phyloP scores from a whole-genome alignment of 2,329 filamentous ascomycete genomes.

The Dendrostoma leiphaemia region DNA sequence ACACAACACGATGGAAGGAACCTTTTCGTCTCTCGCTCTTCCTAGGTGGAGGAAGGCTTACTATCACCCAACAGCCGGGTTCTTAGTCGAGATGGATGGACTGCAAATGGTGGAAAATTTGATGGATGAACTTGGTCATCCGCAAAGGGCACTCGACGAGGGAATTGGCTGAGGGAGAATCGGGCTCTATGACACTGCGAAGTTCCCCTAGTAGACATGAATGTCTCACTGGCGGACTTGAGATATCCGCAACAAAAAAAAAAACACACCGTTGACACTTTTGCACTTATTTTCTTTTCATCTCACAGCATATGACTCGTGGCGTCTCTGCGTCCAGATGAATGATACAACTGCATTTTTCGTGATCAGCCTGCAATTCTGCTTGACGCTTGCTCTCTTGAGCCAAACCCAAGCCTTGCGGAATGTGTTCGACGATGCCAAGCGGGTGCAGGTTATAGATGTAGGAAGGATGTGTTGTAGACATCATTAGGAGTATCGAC shows the following conservation, averaged over 20 bases:
- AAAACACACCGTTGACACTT: conserved; percentile 1
- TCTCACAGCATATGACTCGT: background rate
- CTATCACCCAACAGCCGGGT: conserved; percentile 14
- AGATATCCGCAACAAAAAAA: conserved; percentile 21
- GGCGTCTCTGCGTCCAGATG: too few relatives aligned
- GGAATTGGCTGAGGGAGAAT: conserved; percentile 17
- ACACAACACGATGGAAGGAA: conserved; percentile 16
- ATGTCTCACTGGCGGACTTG: conserved; percentile 19
- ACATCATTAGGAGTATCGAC: background rate
- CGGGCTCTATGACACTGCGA: conserved; percentile 15
- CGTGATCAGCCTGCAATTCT: too few relatives aligned
- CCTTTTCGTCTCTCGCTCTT: conserved; percentile 14
- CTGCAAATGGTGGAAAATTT: background rate
- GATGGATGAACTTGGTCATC: conserved; percentile 6
- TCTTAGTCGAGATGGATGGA: conserved; percentile 17
- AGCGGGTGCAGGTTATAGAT: background rate
- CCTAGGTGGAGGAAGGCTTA: conserved; percentile 18
- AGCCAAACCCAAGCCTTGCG: background rate
- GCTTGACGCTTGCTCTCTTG: too few relatives aligned
- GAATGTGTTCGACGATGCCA: too few relatives aligned
- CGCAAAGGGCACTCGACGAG: conserved; percentile 14
- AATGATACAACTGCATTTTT: too few relatives aligned
- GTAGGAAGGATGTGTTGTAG: background rate
- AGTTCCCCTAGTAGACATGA: conserved; percentile 20
- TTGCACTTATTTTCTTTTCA: conserved; percentile 3